phyloP scores from a whole-genome alignment of 192 early-diverging fungal genomes.

The Lobulomyces angularis region DNA sequence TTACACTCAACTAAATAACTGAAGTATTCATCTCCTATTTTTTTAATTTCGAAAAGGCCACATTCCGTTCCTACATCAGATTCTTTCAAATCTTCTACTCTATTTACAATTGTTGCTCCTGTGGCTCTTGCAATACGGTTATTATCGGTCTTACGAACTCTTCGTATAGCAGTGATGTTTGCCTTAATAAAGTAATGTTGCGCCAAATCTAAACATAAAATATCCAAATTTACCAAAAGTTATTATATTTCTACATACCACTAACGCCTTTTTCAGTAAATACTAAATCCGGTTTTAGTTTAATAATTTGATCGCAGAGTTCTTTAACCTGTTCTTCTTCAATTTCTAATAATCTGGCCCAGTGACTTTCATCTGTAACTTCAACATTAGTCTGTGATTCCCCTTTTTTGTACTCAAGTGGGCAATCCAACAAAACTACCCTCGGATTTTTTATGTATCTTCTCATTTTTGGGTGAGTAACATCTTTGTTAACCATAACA shows the following conservation, averaged over 20 bases:
- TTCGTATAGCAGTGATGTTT: slow-evolving; percentile 94
- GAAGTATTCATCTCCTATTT: slow-evolving; percentile 99
- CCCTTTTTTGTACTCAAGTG: slow-evolving; percentile 99
- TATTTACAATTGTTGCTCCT: slow-evolving; percentile 92
- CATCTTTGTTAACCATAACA: slow-evolving; percentile 98
- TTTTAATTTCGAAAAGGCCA: slow-evolving; percentile 85
- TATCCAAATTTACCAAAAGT: not conserved
- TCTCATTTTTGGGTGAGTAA: slow-evolving; percentile 92
- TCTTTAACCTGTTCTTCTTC: slow-evolving; percentile 98
- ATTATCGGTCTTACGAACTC: slow-evolving; percentile 97
- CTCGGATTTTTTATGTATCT: slow-evolving; percentile 92
- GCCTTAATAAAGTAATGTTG: slow-evolving; percentile 97
- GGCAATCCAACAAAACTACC: slow-evolving; percentile 92
- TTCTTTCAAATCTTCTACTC: slow-evolving; percentile 93
- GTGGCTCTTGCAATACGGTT: slow-evolving; percentile 96
- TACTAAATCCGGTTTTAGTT: slow-evolving; percentile 92
- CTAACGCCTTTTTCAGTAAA: slow-evolving; percentile 99
- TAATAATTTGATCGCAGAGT: slow-evolving; percentile 92
- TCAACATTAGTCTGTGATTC: slow-evolving; percentile 99
- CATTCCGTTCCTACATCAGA: slow-evolving; percentile 88
- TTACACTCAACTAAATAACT: slow-evolving; percentile 87
- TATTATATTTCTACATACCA: slow-evolving; percentile 26
- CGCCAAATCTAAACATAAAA: slow-evolving; percentile 61
- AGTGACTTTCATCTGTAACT: slow-evolving; percentile 91
- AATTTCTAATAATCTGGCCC: slow-evolving; percentile 90